Conservation (phyloP, 129 eudicot genomes). For the Silybum marianum region DNA sequence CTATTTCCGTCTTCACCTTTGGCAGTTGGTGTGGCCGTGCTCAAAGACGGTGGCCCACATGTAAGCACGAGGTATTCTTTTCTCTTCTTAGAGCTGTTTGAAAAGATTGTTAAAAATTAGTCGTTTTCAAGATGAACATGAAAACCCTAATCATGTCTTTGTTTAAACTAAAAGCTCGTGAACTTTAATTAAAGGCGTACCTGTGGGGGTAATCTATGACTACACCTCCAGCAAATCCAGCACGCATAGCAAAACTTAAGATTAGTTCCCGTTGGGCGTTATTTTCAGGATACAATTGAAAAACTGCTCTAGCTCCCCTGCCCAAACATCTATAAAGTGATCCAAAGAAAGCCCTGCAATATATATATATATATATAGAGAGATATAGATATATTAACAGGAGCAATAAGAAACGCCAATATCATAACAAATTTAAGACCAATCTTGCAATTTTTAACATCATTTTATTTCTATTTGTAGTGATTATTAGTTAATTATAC, state of each 20-base stretch:
- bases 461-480: background rate
- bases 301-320: slow-evolving; percentile 91
- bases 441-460: background rate
- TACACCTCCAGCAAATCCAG: slow-evolving; percentile 98
- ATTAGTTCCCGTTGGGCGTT: slow-evolving; percentile 81
- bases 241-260: slow-evolving; percentile 89
- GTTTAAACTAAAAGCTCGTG: background rate
- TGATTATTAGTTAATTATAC: background rate
- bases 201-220: slow-evolving; percentile 94
- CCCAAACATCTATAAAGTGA: slow-evolving; percentile 79
- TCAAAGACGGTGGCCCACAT: slow-evolving; percentile 82
- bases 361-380: background rate
- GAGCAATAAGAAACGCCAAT: background rate
- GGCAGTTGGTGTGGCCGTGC: slow-evolving; percentile 57
- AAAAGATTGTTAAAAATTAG: background rate
- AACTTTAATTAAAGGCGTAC: slow-evolving; percentile 30
- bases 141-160: background rate
- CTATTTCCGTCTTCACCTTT: slow-evolving; percentile 73
- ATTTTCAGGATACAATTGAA: slow-evolving; percentile 90
- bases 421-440: background rate
- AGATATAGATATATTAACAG: background rate
- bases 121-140: background rate
- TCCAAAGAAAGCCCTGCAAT: slow-evolving; percentile 88
- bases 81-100: slow-evolving; percentile 78
- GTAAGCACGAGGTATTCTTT: slow-evolving; percentile 95